Percentiles rank a stretch among this genome's conserved stretches.
Conservation (phyloP, 306 rosid species). For the Potentilla sterilis region DNA sequence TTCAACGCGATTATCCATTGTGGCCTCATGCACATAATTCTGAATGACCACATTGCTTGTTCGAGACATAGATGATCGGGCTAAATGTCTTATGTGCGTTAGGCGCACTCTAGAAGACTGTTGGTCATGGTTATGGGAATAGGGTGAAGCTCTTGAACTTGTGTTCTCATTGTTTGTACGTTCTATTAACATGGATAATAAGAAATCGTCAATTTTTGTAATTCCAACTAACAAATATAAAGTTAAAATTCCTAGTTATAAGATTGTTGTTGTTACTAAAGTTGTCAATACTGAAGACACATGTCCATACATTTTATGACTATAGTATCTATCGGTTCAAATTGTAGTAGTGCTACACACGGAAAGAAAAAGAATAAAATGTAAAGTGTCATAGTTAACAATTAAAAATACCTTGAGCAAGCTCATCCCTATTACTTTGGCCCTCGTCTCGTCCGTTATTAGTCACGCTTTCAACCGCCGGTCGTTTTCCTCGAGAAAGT, state of each 20-base stretch:
- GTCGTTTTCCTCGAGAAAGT: background rate
- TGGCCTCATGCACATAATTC: too few relatives aligned
- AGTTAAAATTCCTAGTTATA: too few relatives aligned
- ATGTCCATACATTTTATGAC: background rate
- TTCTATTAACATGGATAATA: background rate
- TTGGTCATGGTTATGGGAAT: background rate
- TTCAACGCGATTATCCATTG: too few relatives aligned
- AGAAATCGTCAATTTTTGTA: background rate
- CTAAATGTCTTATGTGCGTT: too few relatives aligned
- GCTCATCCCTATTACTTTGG: background rate
- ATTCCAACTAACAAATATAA: background rate
- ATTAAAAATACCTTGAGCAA: background rate
- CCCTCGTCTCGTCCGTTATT: background rate
- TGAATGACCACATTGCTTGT: too few relatives aligned
- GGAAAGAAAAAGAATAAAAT: too few relatives aligned
- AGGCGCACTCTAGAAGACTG: too few relatives aligned
- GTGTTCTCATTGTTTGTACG: background rate
- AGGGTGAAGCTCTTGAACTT: background rate
- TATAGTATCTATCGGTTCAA: too few relatives aligned
- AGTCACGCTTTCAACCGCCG: background rate
- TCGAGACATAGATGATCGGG: too few relatives aligned
- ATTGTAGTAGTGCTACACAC: too few relatives aligned
- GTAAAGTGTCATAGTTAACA: background rate
- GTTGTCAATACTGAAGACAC: background rate
- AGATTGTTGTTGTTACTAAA: background rate